phyloP scores from a whole-genome alignment of 2,329 filamentous ascomycete genomes.

The Leptographium galeiforme region DNA sequence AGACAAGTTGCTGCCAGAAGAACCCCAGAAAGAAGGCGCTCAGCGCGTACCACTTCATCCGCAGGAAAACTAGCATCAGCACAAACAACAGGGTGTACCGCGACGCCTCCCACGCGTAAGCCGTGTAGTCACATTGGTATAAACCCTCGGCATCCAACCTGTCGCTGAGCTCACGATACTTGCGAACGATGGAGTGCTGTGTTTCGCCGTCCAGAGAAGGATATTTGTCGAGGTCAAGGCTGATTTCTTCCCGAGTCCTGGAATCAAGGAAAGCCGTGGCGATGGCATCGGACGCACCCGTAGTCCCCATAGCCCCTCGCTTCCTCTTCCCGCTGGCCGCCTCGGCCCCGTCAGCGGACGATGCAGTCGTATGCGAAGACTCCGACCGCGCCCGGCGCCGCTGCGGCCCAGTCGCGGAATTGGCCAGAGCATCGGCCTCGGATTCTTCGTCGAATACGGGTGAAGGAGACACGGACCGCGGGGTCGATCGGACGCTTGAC shows the following conservation, averaged over 20 bases:
- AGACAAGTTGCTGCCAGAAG: conserved; percentile 91
- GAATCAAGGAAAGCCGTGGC: conserved; percentile 54
- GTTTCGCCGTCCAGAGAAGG: conserved; percentile 60
- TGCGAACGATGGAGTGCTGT: conserved; percentile 62
- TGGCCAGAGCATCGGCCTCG: background rate
- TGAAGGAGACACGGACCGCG: conserved; percentile 26
- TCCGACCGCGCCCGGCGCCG: conserved; percentile 19
- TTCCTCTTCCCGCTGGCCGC: conserved; percentile 9
- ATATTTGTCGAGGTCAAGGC: conserved; percentile 66
- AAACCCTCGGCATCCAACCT: conserved; percentile 61
- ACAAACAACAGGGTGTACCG: conserved; percentile 59
- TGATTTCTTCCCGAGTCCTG: conserved; percentile 60
- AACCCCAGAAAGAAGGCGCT: conserved; percentile 66
- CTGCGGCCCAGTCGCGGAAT: background rate
- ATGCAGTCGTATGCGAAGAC: conserved; percentile 45
- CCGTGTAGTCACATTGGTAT: conserved; percentile 71
- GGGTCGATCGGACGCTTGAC: conserved; percentile 7
- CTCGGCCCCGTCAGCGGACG: conserved; percentile 32
- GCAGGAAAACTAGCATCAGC: conserved; percentile 48
- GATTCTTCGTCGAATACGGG: conserved; percentile 33
- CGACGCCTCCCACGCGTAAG: conserved; percentile 60
- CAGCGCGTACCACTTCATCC: conserved; percentile 49
- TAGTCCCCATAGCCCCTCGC: background rate
- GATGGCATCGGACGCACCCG: background rate
- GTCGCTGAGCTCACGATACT: conserved; percentile 68